Base-by-base conservation (phyloP, 495 filamentous ascomycete species). In the Mycothermus thermophilus region DNA sequence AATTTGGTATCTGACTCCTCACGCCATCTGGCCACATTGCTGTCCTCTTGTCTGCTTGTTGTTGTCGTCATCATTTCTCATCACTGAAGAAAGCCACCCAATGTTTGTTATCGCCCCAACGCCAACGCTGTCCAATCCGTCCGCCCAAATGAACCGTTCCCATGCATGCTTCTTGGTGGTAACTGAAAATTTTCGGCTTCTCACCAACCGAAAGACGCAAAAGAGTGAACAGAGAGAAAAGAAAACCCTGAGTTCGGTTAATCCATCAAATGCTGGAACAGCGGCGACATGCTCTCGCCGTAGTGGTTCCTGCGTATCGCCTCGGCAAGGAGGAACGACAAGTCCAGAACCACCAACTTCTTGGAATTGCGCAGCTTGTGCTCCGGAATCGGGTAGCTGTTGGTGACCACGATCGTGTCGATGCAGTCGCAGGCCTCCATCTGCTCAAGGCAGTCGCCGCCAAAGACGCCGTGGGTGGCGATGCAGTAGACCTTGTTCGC, bases 401-500 rank as follows among this genome's bases (percentile, higher is more conserved):
- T 93, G 16, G 90, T 97, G 40, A 97, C 90, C 27, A 97, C 79
- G 43, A 97, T 88, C 42, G 76, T 63, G 52, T 96, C 77, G 51
- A 97, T 96, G 47, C 82, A 92, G 25, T 84, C 74, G 61, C 90
- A 95, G 17, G 72, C 73, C 54, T 92, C 79, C 70, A 97, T 76
- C 57, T 95, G 80, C 46, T 83, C 80, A 8, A 96, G 71, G 35
- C 82, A 84, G 47, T 94, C 79, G 24, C 76, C 80, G 26, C 84
- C 83, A 53, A 96, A 96, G 15, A 97, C 71, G 12, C 84, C 92
- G 50, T 97, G 90, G 0, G 90, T 97, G 13, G 92, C 90, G 60
- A 97, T 93, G 60, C 84, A 93, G 57, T 95, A 95, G 27, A 97
- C 90, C 56, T 81, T 85, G 54, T 83, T 86, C 4, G 92, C 90